Base-by-base conservation (phyloP, 768 basidiomycete genomes). In the Postia placenta region DNA sequence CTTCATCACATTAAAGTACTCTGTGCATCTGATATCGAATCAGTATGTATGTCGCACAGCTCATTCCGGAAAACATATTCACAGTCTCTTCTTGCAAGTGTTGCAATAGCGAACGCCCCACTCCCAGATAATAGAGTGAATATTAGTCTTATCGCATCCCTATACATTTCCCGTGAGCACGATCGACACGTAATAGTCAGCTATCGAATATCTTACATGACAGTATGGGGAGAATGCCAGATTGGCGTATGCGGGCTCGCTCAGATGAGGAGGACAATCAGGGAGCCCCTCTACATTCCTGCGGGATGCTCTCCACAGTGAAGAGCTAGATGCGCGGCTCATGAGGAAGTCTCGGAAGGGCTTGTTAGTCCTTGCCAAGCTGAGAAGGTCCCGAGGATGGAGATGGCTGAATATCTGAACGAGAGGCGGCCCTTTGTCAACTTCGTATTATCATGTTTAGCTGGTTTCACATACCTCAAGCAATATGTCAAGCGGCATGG, bases 321-420 rank as follows among this genome's bases (percentile, higher is more conserved):
- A 35, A 9, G 42, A 28, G n/a, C n/a, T 15, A 11, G 55, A 44
- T 3, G 19, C 35, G 12, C 42, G 52, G 33, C 46, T 49, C 47
- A 52, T 54, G 4, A 59, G 52, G n/a, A 56, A 42, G 2, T 22
- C 55, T 1, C 57, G 52, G 38, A 59, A 56, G 4, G 35, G 11
- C 39, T 48, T 52, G 23, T 42, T 44, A 3, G 57, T 56, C 4
- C 55, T 45, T 1, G 52, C 50, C 3, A 59, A 27, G 19, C 49
- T 47, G 24, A 59, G 38, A n/a, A 59, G 37, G 30, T 59, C 57
- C 11, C 48, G 48, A 1, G 57, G 57, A n/a, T 51, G 52, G 41
- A 58, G 38, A 35, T 28, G 26, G 15, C 17, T 15, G 42, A 53
- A 51, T 4, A 55, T 58, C 53, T 57, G n/a, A n/a, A 19, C 11